These are phyloP conservation scores for Clavariopsis aquatica DNA, from an alignment of 495 filamentous ascomycete genomes.

Conservation along the genomic window DNA sequence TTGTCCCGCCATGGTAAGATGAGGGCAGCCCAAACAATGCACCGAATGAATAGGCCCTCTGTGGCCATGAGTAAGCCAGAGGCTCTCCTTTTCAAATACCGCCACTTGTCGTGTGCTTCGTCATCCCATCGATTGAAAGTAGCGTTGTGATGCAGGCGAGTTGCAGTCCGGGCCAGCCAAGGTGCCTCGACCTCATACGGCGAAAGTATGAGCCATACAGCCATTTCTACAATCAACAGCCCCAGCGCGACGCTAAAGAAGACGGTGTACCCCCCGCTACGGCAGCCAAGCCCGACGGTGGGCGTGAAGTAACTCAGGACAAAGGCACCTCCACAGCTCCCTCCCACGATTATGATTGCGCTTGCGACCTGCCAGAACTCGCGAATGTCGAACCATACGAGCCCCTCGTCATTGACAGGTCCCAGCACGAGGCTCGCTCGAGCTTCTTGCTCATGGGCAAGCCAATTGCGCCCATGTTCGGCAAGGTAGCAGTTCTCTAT, in stretches of 20 bases:
- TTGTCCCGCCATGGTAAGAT: slow-evolving; percentile 13
- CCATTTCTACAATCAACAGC: slow-evolving; percentile 45
- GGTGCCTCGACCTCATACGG: slow-evolving; percentile 19
- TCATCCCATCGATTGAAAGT: slow-evolving; percentile 22
- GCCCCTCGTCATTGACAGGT: slow-evolving; percentile 36
- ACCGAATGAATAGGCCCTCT: neutral
- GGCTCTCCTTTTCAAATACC: neutral
- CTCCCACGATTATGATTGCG: slow-evolving; percentile 43
- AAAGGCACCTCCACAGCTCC: slow-evolving; percentile 46
- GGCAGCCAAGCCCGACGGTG: slow-evolving; percentile 54
- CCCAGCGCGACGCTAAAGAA: slow-evolving; percentile 43
- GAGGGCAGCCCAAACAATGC: neutral
- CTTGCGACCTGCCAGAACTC: slow-evolving; percentile 49
- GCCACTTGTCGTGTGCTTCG: neutral
- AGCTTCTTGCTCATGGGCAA: slow-evolving; percentile 42
- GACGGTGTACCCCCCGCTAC: slow-evolving; percentile 52
- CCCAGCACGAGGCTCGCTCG: slow-evolving; percentile 31
- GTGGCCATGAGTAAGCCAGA: slow-evolving; percentile 8
- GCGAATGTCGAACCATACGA: slow-evolving; percentile 49
- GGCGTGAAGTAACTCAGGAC: slow-evolving; percentile 50
- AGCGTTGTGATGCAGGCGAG: slow-evolving; percentile 21
- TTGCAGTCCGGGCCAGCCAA: slow-evolving; percentile 13
- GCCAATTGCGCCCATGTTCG: slow-evolving; percentile 46
- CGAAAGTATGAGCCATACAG: slow-evolving; percentile 44
- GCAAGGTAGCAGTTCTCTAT: neutral